Base-by-base conservation (phyloP, 352 stramenopile genomes). In the Phytophthora quininea region DNA sequence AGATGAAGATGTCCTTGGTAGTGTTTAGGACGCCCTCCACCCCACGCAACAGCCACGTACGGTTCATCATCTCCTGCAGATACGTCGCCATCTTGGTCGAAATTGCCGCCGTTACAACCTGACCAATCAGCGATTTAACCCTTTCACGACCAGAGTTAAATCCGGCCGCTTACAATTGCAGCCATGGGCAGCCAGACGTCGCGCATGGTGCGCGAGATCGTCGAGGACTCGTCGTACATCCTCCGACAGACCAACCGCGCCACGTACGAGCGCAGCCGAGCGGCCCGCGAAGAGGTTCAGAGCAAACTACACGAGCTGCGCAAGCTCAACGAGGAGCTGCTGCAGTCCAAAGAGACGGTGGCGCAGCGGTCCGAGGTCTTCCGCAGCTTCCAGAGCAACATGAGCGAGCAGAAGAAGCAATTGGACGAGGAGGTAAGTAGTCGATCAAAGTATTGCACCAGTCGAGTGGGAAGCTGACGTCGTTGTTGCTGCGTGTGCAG, bases 1-100 rank as follows among this genome's bases (percentile, higher is more conserved):
- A 60, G 60, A 10, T 9, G 66, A 14, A 9, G 6, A 54, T 46
- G 8, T 38, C 27, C 27, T 19, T n/a, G 47, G 15, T 8, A 14
- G 14, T 40, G 19, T 24, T 24, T 24, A 24, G 19, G 19, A 24
- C 19, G 19, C 30, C 31, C 19, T 66, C 51, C 24, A 62, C 33
- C 37, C 45, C 35, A 15, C 58, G 31, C 56, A 43, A 49, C 30
- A 32, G 14, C 1, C 64, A 77, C 86, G 60, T 89, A 95, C 87
- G 82, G 62, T 91, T 79, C 83, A 93, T 90, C 67, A 93, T 76
- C 46, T 93, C 85, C 50, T 93, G 80, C 53, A 95, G 72, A 82
- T 93, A 93, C 73, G 87, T 75, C 64, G 87, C 85, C 87, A 95
- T 95, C 47, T 62, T 59, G 63, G 54, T 54, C 53, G 30, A 63